Evolutionary conservation across 1,139 yeast genomes (phyloP).

Genomic region (Magnusiomyces magnusii): DNA sequence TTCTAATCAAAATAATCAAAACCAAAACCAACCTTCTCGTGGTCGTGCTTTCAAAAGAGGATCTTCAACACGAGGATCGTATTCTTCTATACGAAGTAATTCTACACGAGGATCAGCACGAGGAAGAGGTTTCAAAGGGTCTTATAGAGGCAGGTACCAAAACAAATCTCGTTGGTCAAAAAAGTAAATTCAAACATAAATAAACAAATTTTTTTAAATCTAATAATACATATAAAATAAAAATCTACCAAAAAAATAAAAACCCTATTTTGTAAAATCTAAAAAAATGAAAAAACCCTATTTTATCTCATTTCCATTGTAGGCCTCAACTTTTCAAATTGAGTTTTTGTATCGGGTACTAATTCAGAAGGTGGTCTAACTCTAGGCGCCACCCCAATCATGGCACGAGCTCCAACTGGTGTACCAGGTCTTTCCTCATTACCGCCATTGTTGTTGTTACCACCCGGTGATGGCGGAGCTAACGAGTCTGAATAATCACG

Average conservation of each 20-base stretch:
- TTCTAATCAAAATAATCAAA: background rate
- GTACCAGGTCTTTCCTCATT: background rate
- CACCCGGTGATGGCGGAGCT: background rate
- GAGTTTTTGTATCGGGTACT: conserved; percentile 25
- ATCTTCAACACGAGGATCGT: too few relatives aligned
- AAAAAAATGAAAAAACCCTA: background rate
- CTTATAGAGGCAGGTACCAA: background rate
- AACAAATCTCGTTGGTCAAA: background rate
- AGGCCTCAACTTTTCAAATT: conserved; percentile 24
- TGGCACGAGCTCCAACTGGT: background rate
- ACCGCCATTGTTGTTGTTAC: background rate
- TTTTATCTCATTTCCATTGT: conserved; percentile 25
- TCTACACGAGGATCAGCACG: too few relatives aligned
- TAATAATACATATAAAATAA: background rate
- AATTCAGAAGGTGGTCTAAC: conserved; percentile 18
- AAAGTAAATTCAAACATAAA: too few relatives aligned
- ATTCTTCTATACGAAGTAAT: too few relatives aligned
- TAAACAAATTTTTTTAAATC: too few relatives aligned
- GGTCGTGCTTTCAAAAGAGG: too few relatives aligned
- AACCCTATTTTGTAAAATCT: too few relatives aligned
- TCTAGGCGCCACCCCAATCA: conserved; percentile 2
- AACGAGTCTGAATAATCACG: background rate
- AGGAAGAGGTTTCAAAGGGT: background rate
- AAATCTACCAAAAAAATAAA: conserved; percentile 1
- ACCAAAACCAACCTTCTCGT: too few relatives aligned